Percentiles rank a stretch among this genome's conserved stretches.
phyloP scores from a whole-genome alignment of 768 basidiomycete genomes.

The Pholiota conissans region DNA sequence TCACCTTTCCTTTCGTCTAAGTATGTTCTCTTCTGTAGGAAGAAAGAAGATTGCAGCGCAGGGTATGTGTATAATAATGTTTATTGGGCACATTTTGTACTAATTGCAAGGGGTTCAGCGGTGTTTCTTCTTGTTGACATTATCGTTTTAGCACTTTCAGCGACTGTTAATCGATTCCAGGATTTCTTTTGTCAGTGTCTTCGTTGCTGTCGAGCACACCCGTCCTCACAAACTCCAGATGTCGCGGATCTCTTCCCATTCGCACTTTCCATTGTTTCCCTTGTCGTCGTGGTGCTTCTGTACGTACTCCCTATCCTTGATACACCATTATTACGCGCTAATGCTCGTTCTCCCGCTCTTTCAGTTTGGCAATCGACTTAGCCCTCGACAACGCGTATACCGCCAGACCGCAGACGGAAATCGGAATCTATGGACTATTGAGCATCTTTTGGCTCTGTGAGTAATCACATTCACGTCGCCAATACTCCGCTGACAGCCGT shows the following conservation, averaged over 20 bases:
- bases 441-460: constrained; percentile 57
- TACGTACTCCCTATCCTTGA: constrained; percentile 24
- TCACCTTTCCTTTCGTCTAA: background rate
- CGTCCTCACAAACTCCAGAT: too few relatives aligned
- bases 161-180: constrained; percentile 55
- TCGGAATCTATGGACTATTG: constrained; percentile 44
- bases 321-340: background rate
- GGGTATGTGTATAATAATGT: background rate
- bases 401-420: constrained; percentile 47
- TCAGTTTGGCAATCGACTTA: constrained; percentile 46
- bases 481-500: background rate
- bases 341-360: background rate
- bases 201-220: too few relatives aligned
- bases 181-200: constrained; percentile 61
- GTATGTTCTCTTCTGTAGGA: constrained; percentile 2
- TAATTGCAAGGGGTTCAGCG: constrained; percentile 26
- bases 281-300: constrained; percentile 43
- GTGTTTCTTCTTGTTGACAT: constrained; percentile 46
- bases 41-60: constrained; percentile 4
- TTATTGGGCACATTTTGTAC: background rate
- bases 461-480: constrained; percentile 14
- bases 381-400: constrained; percentile 40
- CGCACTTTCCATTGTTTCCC: constrained; percentile 52
- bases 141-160: constrained; percentile 51
- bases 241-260: constrained; percentile 63